These are phyloP conservation scores for Pachysandra terminalis DNA, from an alignment of 164 flowering plant species.

Conservation along the genomic window DNA sequence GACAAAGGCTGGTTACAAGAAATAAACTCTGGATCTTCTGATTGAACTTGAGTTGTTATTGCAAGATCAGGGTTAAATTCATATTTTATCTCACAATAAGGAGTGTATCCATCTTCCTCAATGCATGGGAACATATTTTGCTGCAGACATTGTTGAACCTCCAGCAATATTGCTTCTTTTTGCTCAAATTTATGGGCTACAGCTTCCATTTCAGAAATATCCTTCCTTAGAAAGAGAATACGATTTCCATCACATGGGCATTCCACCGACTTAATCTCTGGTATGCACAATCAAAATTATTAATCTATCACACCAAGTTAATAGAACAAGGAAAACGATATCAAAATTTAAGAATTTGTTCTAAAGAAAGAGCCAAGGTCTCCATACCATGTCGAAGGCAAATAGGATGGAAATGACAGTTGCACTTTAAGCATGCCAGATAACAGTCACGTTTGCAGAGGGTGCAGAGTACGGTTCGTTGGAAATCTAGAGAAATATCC, in stretches of 20 bases:
- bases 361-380: neutral
- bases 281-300: neutral
- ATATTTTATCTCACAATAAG: conserved; percentile 61
- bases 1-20: conserved; percentile 3
- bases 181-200: conserved; percentile 78
- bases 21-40: conserved; percentile 14
- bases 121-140: conserved; percentile 26
- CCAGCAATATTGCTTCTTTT: conserved; percentile 45
- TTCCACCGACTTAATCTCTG: conserved; percentile 49
- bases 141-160: conserved; percentile 34
- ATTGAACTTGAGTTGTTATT: conserved; percentile 8
- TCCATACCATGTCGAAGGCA: conserved; percentile 91
- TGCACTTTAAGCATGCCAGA: conserved; percentile 72
- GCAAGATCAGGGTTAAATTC: conserved; percentile 21
- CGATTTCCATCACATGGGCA: conserved; percentile 54
- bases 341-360: neutral
- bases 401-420: conserved; percentile 61
- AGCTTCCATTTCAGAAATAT: conserved; percentile 72
- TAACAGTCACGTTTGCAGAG: conserved; percentile 96
- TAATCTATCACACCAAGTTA: conserved; percentile 1
- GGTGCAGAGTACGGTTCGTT: conserved; percentile 81
- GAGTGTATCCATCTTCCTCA: conserved; percentile 51
- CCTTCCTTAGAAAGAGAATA: conserved; percentile 59
- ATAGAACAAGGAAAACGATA: neutral
- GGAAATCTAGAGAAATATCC: conserved; percentile 34